Evolutionary conservation across 257 asterid species (phyloP), one percentile per base, ranked within the genome.

Genomic region (Prunella vulgaris): DNA sequence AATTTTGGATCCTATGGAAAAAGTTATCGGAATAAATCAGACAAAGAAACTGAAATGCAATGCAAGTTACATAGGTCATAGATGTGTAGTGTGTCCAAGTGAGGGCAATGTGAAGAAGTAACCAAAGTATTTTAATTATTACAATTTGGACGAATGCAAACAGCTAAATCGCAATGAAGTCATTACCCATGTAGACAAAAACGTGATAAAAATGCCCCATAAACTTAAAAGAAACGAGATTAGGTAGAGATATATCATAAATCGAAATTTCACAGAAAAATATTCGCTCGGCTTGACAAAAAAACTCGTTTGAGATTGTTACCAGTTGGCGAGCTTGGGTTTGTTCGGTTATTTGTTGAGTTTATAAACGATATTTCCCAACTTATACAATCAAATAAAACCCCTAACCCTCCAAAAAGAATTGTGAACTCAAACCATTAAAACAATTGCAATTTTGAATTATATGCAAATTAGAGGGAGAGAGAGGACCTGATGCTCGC

Each of bases 1-100:
- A 94, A 94, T 81, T 80, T 84, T 27, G 99, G 99, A 80, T 94
- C 95, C 99, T 94, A 76, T 68, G 44, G 61, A 67, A 71, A n/a
- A 48, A 56, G 44, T 25, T 20, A 60, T 66, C 54, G 13, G 64
- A 42, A 27, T 62, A 48, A 61, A 70, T 49, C 72, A 77, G 40
- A 51, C 49, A 52, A 54, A 61, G 53, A 76, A 72, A 5, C 7
- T 22, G 73, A 49, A 18, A 24, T 14, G 62, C 18, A 59, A 64
- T 15, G 48, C 37, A 71, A 51, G 70, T 37, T 24, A 58, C 28
- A 25, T 3, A 25, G 28, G n/a, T n/a, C 66, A 32, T 10, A 20
- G 12, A 27, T 58, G 6, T 54, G 21, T 27, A 73, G n/a, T n/a
- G 20, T 3, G 18, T 22, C 20, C 63, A 27, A 51, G 71, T 42